Evolutionary conservation across 2,329 filamentous ascomycete species (phyloP), one percentile per base, ranked within the genome.

Genomic region (Claviceps sp.): DNA sequence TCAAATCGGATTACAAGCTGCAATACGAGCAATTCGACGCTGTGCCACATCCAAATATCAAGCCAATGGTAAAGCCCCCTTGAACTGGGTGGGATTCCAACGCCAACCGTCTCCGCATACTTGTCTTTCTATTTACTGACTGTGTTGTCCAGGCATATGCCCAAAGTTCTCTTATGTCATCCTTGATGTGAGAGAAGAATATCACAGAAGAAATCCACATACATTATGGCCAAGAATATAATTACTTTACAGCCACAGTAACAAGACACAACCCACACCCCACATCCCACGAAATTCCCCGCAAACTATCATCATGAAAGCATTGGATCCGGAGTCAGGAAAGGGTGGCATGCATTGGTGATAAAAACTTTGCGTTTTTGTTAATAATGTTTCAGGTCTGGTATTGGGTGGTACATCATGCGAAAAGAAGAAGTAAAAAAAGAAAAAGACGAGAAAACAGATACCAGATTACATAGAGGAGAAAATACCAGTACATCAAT

Each of bases 1-100:
- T 98, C 58, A 86, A 87, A 37, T 79, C 87, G 16, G 87, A 95
- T 56, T 88, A 94, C 66, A 94, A 96, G 75, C 83, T 97, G 61
- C 74, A 88, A 40, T 98, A 87, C 71, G 80, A 93, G 67, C 85
- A 95, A 65, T 98, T 98, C 60, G 90, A 97, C 61, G 93, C 93
- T 7, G 93, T 98, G 51, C 90, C 90, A 56, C 93, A 98, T 74
- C 93, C 93, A 13, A 80, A 94, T 62, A 93, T 98, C 66, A 88
- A 86, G 68, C 91, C 93, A 14, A 98, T 98, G 84, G 84, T 82
- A 67, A 67, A 71, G 61, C 58, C 6, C 13, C 43, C 9, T 45
- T 11, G 30, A 34, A 34, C 30, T 34, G 4, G 30, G 4, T 6
- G 16, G 18, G 42, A 46, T 47, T 59, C 48, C 18, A 24, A 59